phyloP scores from a whole-genome alignment of 2,329 filamentous ascomycete genomes.

The Verticillium longisporum region DNA sequence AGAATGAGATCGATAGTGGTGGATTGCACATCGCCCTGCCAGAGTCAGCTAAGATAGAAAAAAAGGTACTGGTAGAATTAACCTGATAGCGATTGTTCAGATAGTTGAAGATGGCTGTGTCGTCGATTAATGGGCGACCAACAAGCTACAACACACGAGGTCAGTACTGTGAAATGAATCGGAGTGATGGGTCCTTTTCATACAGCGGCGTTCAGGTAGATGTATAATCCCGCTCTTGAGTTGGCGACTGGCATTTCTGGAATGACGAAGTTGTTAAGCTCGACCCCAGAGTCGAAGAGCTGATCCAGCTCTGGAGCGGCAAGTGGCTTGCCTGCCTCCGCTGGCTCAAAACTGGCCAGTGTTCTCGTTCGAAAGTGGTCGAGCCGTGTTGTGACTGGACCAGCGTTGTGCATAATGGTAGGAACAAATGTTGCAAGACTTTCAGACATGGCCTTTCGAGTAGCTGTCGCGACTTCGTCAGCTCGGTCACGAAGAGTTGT shows the following conservation, averaged over 20 bases:
- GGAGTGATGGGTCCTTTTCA: constrained; percentile 16
- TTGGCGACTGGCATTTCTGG: constrained; percentile 65
- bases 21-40: constrained; percentile 66
- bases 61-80: background rate
- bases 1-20: constrained; percentile 78
- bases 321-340: constrained; percentile 43
- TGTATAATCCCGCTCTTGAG: constrained; percentile 74
- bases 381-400: constrained; percentile 45
- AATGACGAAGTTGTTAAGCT: constrained; percentile 46
- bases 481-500: background rate
- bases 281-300: constrained; percentile 49
- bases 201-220: constrained; percentile 79
- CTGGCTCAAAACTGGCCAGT: constrained; percentile 47
- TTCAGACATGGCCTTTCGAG: constrained; percentile 41
- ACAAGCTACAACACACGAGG: constrained; percentile 52
- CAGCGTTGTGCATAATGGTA: constrained; percentile 48
- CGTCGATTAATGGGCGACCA: constrained; percentile 77
- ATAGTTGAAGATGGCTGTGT: constrained; percentile 69
- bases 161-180: constrained; percentile 14
- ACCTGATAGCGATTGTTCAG: constrained; percentile 80
- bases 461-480: constrained; percentile 21
- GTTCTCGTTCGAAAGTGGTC: constrained; percentile 53
- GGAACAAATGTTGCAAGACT: constrained; percentile 47
- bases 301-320: constrained; percentile 48
- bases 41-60: background rate